Evolutionary conservation across 306 rosid species (phyloP).

Genomic region (Vicia villosa): DNA sequence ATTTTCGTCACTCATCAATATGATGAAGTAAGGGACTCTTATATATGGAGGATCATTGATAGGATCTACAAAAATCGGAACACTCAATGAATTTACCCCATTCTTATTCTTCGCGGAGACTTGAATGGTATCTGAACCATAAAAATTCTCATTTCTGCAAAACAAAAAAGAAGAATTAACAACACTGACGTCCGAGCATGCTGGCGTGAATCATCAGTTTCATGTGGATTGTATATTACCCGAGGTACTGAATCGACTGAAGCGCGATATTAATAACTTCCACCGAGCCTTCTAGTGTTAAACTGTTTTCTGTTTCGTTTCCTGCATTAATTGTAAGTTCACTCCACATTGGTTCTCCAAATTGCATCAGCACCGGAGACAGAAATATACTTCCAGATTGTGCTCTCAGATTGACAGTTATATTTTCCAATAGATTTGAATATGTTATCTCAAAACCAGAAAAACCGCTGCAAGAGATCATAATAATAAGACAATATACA

Average conservation of each 20-base stretch:
- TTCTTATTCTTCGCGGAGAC: constrained; percentile 62
- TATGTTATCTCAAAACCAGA: constrained; percentile 72
- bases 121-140: constrained; percentile 61
- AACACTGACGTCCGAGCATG: neutral
- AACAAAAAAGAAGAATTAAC: constrained; percentile 17
- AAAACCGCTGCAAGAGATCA: constrained; percentile 62
- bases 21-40: constrained; percentile 61
- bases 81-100: constrained; percentile 59
- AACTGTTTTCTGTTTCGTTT: constrained; percentile 48
- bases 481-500: constrained; percentile 19
- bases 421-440: constrained; percentile 69
- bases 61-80: constrained; percentile 74
- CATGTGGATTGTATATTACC: constrained; percentile 46
- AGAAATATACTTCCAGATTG: constrained; percentile 58
- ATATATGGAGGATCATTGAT: constrained; percentile 82
- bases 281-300: constrained; percentile 64
- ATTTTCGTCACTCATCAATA: constrained; percentile 58
- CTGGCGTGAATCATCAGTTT: neutral
- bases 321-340: constrained; percentile 45
- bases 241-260: constrained; percentile 78
- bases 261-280: constrained; percentile 75
- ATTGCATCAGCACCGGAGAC: constrained; percentile 72
- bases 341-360: constrained; percentile 62
- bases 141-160: constrained; percentile 72
- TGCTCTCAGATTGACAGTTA: constrained; percentile 68